phyloP scores from a whole-genome alignment of 1,284 basidiomycete species.

The Retiboletus flavoniger region DNA sequence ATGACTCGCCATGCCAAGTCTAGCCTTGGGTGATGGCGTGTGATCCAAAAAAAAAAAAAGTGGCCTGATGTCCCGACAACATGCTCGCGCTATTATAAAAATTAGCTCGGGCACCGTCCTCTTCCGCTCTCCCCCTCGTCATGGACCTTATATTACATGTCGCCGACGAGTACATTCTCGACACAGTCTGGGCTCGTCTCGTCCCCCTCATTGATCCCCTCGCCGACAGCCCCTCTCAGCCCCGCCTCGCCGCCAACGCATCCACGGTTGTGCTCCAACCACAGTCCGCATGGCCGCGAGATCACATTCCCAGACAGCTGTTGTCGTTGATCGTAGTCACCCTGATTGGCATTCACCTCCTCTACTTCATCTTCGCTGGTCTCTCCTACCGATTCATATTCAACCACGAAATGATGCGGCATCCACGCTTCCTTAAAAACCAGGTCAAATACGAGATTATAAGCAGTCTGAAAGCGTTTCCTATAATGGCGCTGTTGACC shows the following conservation, averaged over 20 bases:
- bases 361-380: conserved; percentile 87
- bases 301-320: conserved; percentile 77
- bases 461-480: conserved; percentile 76
- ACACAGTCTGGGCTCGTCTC: conserved; percentile 73
- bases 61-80: conserved; percentile 28
- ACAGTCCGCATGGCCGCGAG: conserved; percentile 74
- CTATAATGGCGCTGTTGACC: conserved; percentile 77
- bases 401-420: conserved; percentile 95
- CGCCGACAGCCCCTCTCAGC: conserved; percentile 20
- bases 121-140: conserved; percentile 1
- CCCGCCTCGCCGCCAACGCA: conserved; percentile 27
- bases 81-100: conserved; percentile 30
- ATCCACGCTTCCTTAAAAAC: conserved; percentile 90
- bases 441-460: conserved; percentile 86
- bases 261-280: conserved; percentile 21
- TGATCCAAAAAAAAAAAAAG: conserved; percentile 28
- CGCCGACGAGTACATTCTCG: conserved; percentile 75
- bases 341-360: conserved; percentile 72
- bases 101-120: neutral
- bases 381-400: conserved; percentile 88
- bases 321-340: conserved; percentile 78
- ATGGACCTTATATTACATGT: conserved; percentile 84
- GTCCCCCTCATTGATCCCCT: conserved; percentile 53
- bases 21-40: conserved; percentile 7
- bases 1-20: neutral